Conservation (phyloP, 352 stramenopile genomes). For the Globisporangium apiculatum region DNA sequence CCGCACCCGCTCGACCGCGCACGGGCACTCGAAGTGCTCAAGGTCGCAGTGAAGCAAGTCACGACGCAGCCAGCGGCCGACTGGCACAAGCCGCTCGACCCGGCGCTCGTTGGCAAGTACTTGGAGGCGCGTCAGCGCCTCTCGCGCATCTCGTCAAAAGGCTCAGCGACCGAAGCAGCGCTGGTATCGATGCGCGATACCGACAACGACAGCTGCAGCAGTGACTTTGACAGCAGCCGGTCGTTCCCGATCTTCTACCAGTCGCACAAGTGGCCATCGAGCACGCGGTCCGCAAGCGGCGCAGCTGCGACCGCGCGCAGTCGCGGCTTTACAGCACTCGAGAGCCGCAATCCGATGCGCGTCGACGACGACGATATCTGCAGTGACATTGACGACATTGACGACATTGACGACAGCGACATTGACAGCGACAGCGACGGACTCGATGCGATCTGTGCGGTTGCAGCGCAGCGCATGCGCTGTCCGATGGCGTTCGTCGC, state of each 20-base stretch:
- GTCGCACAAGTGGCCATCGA: neutral
- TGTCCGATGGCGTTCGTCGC: constrained; percentile 45
- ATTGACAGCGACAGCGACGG: constrained; percentile 13
- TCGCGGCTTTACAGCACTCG: constrained; percentile 1
- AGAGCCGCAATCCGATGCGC: no score
- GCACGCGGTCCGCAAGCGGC: constrained; percentile 3
- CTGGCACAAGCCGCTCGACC: constrained; percentile 18
- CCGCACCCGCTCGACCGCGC: constrained; percentile 38
- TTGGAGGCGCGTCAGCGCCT: constrained; percentile 35
- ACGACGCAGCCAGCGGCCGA: constrained; percentile 9
- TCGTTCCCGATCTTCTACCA: constrained; percentile 6
- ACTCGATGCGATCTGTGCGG: constrained; percentile 52
- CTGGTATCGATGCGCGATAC: neutral
- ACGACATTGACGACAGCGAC: constrained; percentile 18
- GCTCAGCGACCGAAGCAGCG: neutral
- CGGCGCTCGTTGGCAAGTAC: constrained; percentile 44
- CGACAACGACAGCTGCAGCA: neutral
- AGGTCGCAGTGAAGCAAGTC: constrained; percentile 38
- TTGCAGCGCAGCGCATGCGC: constrained; percentile 33
- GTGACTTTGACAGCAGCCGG: no score
- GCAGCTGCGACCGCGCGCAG: constrained; percentile 15
- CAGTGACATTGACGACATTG: constrained; percentile 11
- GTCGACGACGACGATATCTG: no score
- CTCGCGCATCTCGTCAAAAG: constrained; percentile 18
- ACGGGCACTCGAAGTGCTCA: constrained; percentile 41